These are phyloP conservation scores for Candida caryicola DNA, from an alignment of 805 yeast genomes.

Conservation along the genomic window DNA sequence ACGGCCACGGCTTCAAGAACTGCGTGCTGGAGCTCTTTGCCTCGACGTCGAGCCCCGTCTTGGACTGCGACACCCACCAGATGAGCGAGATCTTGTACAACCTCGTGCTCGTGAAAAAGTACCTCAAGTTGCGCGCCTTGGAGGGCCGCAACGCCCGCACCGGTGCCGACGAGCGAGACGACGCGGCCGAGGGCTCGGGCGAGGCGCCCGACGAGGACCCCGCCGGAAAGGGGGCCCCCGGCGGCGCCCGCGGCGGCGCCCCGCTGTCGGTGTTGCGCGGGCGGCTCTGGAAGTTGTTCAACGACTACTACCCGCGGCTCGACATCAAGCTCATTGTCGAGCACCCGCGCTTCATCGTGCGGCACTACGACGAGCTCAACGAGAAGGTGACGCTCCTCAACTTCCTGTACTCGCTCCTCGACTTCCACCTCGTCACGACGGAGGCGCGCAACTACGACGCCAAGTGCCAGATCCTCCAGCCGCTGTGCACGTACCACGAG, in stretches of 20 bases:
- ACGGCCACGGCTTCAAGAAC: constrained; percentile 36
- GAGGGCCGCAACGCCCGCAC: constrained; percentile 3
- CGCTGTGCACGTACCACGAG: constrained; percentile 29
- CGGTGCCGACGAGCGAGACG: too few species aligned
- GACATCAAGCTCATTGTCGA: constrained; percentile 27
- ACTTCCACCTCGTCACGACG: constrained; percentile 33
- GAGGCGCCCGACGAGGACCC: neutral
- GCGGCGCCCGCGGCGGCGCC: neutral
- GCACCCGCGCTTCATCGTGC: constrained; percentile 30
- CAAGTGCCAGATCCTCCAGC: constrained; percentile 33
- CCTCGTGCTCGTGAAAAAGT: constrained; percentile 27
- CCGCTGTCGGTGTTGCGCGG: constrained; percentile 4
- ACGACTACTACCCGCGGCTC: constrained; percentile 32
- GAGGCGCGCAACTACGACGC: constrained; percentile 30
- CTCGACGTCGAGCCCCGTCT: constrained; percentile 37
- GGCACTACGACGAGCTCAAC: constrained; percentile 18
- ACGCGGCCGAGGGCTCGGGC: neutral
- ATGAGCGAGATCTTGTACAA: constrained; percentile 34
- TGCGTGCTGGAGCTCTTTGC: constrained; percentile 37
- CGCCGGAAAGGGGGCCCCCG: neutral
- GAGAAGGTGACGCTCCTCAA: constrained; percentile 24
- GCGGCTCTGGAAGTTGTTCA: constrained; percentile 20
- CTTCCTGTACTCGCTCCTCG: constrained; percentile 33
- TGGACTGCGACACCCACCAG: constrained; percentile 35
- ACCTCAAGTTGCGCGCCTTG: constrained; percentile 19